phyloP scores from a whole-genome alignment of 169 alveolate species.

The Plasmodium cynomolgi region DNA sequence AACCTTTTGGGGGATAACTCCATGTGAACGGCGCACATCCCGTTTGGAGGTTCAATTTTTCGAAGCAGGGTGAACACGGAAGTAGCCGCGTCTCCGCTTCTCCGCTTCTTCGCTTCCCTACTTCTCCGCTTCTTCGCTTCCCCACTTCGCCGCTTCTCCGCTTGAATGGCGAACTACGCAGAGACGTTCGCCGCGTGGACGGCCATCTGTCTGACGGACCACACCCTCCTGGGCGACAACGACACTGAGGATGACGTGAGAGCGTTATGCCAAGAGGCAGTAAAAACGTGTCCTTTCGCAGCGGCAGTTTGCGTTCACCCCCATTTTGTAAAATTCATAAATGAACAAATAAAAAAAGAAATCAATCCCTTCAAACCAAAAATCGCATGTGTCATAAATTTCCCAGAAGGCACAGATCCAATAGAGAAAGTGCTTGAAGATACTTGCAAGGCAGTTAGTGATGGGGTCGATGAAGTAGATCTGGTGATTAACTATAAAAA shows the following conservation, averaged over 20 bases:
- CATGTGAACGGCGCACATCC: too few species aligned
- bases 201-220: conserved; percentile 70
- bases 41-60: too few species aligned
- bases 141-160: not conserved
- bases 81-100: not conserved
- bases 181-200: conserved; percentile 73
- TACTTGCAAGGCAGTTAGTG: conserved; percentile 65
- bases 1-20: too few species aligned
- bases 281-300: conserved; percentile 59
- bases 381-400: conserved; percentile 79
- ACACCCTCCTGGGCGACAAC: conserved; percentile 64
- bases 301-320: conserved; percentile 79
- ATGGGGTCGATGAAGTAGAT: conserved; percentile 82
- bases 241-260: conserved; percentile 72
- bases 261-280: conserved; percentile 45
- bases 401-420: conserved; percentile 77
- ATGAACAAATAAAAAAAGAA: conserved; percentile 50
- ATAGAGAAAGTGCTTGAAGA: conserved; percentile 72
- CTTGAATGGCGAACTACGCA: conserved; percentile 37
- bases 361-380: conserved; percentile 35
- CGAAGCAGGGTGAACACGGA: not conserved
- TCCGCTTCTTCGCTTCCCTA: not conserved
- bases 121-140: not conserved
- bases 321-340: conserved; percentile 67
- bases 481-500: conserved; percentile 76